phyloP scores from a whole-genome alignment of 352 stramenopile genomes.

The Phytopythium boreale region DNA sequence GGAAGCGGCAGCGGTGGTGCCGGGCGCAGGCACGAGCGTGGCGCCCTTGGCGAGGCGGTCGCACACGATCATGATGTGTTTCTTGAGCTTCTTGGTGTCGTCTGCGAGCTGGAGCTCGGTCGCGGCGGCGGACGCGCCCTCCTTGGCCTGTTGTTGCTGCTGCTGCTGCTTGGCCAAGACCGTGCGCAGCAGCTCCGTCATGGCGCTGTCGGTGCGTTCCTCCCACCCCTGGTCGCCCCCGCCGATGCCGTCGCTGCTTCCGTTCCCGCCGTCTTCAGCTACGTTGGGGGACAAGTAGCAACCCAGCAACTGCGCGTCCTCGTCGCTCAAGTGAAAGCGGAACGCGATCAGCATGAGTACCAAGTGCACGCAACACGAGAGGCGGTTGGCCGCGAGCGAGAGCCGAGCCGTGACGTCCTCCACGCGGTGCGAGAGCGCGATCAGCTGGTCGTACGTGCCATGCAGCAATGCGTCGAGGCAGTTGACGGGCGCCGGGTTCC shows the following conservation, averaged over 20 bases:
- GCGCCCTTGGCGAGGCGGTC: slow-evolving; percentile 85
- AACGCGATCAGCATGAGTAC: slow-evolving; percentile 81
- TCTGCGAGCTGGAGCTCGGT: slow-evolving; percentile 62
- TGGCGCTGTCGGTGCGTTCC: slow-evolving; percentile 75
- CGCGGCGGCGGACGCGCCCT: slow-evolving; percentile 21
- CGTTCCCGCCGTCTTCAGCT: slow-evolving; percentile 33
- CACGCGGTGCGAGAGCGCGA: slow-evolving; percentile 69
- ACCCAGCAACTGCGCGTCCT: slow-evolving; percentile 56
- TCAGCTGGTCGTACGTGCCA: slow-evolving; percentile 83
- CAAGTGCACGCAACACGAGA: slow-evolving; percentile 74
- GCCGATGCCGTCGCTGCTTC: slow-evolving; percentile 21
- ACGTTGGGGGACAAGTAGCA: slow-evolving; percentile 70
- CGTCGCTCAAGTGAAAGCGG: slow-evolving; percentile 73
- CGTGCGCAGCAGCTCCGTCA: slow-evolving; percentile 85
- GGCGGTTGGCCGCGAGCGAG: slow-evolving; percentile 45
- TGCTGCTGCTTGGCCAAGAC: slow-evolving; percentile 64
- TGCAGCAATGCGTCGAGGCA: slow-evolving; percentile 84
- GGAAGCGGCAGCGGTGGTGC: neutral
- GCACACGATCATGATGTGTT: slow-evolving; percentile 89
- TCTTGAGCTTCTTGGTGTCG: slow-evolving; percentile 87
- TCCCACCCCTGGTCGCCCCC: slow-evolving; percentile 82
- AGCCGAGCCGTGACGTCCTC: slow-evolving; percentile 59
- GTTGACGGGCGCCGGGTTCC: slow-evolving; percentile 75
- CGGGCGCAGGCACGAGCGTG: slow-evolving; percentile 19
- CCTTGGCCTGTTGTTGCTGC: slow-evolving; percentile 14